Conservation (phyloP, 179 eudicot species). For the Corrigiola litoralis region DNA sequence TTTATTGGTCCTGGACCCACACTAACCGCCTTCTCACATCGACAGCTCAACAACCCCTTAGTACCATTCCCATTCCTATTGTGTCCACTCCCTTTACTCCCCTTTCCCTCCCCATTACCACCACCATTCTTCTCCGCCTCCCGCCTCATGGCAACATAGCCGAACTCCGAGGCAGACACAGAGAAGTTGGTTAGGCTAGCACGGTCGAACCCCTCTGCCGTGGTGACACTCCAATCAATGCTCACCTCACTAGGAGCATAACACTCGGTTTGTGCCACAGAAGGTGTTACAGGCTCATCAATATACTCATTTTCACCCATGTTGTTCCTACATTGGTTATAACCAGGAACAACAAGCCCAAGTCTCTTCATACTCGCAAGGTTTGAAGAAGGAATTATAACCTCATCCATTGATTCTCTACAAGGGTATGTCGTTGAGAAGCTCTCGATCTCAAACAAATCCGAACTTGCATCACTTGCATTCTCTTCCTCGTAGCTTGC, state of each 20-base stretch:
- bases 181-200: slow-evolving; percentile 65
- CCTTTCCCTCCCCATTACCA: slow-evolving; percentile 12
- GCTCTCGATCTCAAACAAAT: slow-evolving; percentile 83
- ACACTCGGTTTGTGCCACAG: slow-evolving; percentile 58
- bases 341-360: slow-evolving; percentile 13
- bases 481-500: slow-evolving; percentile 57
- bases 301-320: slow-evolving; percentile 2
- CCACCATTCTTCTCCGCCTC: slow-evolving; percentile 13
- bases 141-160: slow-evolving; percentile 27
- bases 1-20: slow-evolving; percentile 63
- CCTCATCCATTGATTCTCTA: slow-evolving; percentile 54
- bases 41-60: slow-evolving; percentile 52
- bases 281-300: slow-evolving; percentile 41
- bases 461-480: slow-evolving; percentile 85
- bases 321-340: neutral
- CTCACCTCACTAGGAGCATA: slow-evolving; percentile 91
- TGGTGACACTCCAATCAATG: slow-evolving; percentile 88
- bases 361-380: slow-evolving; percentile 15
- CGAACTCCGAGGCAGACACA: slow-evolving; percentile 46
- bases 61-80: slow-evolving; percentile 18
- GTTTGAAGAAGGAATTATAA: slow-evolving; percentile 11
- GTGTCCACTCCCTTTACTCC: slow-evolving; percentile 12
- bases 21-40: slow-evolving; percentile 65
- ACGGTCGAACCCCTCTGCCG: slow-evolving; percentile 76
- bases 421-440: slow-evolving; percentile 47